A percentile compares a stretch with the other conserved stretches of the same genome.
Evolutionary conservation across 2,329 filamentous ascomycete species (phyloP).

Genomic region (Ilyonectria destructans): DNA sequence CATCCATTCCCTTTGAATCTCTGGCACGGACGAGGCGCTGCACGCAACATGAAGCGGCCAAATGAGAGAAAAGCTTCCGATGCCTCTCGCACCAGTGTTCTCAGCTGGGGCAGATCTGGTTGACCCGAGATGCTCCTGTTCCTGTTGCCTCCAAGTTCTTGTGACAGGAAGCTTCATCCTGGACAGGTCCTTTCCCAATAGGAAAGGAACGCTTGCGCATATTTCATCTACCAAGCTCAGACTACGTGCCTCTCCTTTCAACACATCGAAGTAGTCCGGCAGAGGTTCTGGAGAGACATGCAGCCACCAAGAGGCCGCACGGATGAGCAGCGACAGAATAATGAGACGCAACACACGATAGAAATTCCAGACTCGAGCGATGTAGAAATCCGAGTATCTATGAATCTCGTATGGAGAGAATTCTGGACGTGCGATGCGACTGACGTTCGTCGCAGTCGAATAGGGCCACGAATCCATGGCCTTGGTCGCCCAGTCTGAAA

Average conservation of each 20-base stretch:
- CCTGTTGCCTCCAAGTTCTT: neutral
- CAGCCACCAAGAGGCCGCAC: conserved; percentile 14
- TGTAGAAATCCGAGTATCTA: conserved; percentile 31
- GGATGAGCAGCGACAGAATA: conserved; percentile 26
- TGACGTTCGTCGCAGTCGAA: conserved; percentile 2
- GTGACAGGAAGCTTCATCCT: conserved; percentile 25
- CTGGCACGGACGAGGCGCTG: conserved; percentile 22
- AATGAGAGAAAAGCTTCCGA: conserved; percentile 34
- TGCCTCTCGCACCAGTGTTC: neutral
- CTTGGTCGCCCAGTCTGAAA: conserved; percentile 7
- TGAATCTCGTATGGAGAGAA: conserved; percentile 25
- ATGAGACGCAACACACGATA: conserved; percentile 38
- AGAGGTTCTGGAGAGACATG: neutral
- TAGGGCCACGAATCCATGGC: neutral
- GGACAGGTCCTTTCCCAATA: conserved; percentile 28
- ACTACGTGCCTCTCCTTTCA: conserved; percentile 3
- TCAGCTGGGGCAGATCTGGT: neutral
- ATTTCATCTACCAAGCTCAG: conserved; percentile 26
- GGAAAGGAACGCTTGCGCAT: conserved; percentile 33
- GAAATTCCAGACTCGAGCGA: conserved; percentile 35
- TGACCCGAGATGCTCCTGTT: neutral
- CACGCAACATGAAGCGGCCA: conserved; percentile 35
- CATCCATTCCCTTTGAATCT: conserved; percentile 31
- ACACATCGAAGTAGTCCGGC: neutral
- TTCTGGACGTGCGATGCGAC: neutral